Conservation (phyloP, 2,329 filamentous ascomycete species). For the Xylaria hypoxylon region DNA sequence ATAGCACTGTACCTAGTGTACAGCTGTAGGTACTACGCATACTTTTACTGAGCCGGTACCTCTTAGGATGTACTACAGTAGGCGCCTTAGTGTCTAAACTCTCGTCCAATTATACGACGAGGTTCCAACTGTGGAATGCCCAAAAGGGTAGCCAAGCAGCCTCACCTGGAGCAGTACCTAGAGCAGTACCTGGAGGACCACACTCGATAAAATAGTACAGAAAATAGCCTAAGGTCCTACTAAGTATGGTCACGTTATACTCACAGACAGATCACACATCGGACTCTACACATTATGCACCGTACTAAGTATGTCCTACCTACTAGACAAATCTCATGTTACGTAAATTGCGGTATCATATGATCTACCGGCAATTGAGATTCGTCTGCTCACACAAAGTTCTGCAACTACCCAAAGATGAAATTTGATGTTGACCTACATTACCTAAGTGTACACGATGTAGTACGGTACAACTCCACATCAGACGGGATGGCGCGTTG, state of each 20-base stretch:
- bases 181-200: neutral
- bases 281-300: neutral
- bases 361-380: slow-evolving; percentile 3
- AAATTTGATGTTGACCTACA: slow-evolving; percentile 1
- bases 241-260: neutral
- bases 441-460: no score
- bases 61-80: neutral
- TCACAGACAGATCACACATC: neutral
- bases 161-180: slow-evolving; percentile 1
- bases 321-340: neutral
- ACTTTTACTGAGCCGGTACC: no score
- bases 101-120: slow-evolving; percentile 22
- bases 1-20: slow-evolving; percentile 6
- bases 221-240: no score
- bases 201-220: no score
- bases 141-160: slow-evolving; percentile 30
- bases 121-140: slow-evolving; percentile 5
- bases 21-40: no score
- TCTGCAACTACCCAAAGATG: slow-evolving; percentile 4
- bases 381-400: slow-evolving; percentile 3
- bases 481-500: slow-evolving; percentile 7
- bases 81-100: neutral
- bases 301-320: neutral
- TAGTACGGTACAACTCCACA: slow-evolving; percentile 23
- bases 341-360: slow-evolving; percentile 16